phyloP scores from a whole-genome alignment of 2,329 filamentous ascomycete species.

The Diaporthe citri region DNA sequence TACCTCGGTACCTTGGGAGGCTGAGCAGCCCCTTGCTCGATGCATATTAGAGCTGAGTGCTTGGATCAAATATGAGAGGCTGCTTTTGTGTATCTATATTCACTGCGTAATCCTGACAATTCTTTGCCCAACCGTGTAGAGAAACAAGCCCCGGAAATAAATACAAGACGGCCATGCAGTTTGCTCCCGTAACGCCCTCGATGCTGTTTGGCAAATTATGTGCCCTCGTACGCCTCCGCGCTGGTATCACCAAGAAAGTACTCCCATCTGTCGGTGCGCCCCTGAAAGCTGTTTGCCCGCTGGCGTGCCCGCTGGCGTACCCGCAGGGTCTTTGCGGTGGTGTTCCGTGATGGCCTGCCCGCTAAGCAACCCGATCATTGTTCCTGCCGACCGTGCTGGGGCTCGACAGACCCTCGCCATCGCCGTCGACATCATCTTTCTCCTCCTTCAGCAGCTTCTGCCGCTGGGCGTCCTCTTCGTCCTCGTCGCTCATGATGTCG shows the following conservation, averaged over 20 bases:
- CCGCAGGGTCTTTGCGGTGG: not conserved
- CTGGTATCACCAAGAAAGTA: not conserved
- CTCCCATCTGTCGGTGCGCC: not conserved
- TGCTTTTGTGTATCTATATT: not conserved
- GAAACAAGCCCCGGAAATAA: constrained; percentile 7
- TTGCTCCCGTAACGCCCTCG: constrained; percentile 36
- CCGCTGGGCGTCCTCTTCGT: constrained; percentile 60
- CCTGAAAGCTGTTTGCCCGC: not conserved
- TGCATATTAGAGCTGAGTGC: not conserved
- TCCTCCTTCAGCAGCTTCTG: constrained; percentile 52
- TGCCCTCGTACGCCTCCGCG: not conserved
- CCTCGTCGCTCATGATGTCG: constrained; percentile 88
- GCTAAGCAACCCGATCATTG: constrained; percentile 51
- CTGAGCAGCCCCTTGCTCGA: not conserved
- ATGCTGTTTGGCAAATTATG: constrained; percentile 27
- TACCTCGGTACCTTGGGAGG: not conserved
- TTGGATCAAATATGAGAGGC: not conserved
- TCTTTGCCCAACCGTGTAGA: not conserved
- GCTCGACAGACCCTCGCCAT: constrained; percentile 54
- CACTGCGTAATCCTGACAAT: not conserved
- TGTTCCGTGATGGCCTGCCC: not conserved
- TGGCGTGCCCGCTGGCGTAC: no score
- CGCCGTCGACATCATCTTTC: constrained; percentile 46
- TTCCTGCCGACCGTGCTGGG: constrained; percentile 64
- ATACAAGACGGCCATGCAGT: constrained; percentile 24